A percentile compares a stretch with the other conserved stretches of the same genome.
Conservation (phyloP, 2,329 filamentous ascomycete species). For the Conoideocrella luteorostrata region DNA sequence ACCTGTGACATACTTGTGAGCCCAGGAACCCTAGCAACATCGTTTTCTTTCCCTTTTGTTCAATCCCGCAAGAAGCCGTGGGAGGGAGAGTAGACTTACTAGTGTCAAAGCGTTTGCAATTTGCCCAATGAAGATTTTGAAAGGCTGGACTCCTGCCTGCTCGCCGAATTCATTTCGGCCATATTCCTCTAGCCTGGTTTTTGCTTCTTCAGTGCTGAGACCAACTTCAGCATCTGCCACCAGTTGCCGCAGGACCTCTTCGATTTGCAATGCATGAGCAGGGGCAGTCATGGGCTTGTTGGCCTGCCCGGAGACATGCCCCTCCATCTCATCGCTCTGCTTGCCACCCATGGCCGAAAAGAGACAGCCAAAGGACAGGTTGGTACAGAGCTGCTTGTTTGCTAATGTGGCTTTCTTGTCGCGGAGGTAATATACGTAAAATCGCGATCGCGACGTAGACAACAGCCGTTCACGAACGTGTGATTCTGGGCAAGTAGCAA, state of each 20-base stretch:
- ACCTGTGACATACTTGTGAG: slow-evolving; percentile 30
- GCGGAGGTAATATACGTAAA: too few relatives aligned
- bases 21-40: too few relatives aligned
- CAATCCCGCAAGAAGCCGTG: too few relatives aligned
- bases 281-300: slow-evolving; percentile 50
- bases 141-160: slow-evolving; percentile 49
- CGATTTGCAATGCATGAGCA: slow-evolving; percentile 54
- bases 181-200: slow-evolving; percentile 46
- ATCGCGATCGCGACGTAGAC: too few relatives aligned
- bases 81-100: too few relatives aligned
- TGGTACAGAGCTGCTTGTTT: too few relatives aligned
- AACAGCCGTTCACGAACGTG: too few relatives aligned
- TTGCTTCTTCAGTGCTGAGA: slow-evolving; percentile 47
- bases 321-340: slow-evolving; percentile 16
- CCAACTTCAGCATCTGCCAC: slow-evolving; percentile 51
- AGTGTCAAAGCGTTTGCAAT: slow-evolving; percentile 65
- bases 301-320: slow-evolving; percentile 33
- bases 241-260: slow-evolving; percentile 48
- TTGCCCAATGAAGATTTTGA: slow-evolving; percentile 59
- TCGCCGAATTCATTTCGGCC: slow-evolving; percentile 60
- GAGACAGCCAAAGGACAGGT: too few relatives aligned
- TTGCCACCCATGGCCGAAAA: slow-evolving; percentile 21
- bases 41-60: background rate
- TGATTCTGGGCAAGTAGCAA: too few relatives aligned
- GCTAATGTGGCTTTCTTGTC: too few relatives aligned